phyloP scores from a whole-genome alignment of 257 asterid genomes.

The Leptodermis oblonga region DNA sequence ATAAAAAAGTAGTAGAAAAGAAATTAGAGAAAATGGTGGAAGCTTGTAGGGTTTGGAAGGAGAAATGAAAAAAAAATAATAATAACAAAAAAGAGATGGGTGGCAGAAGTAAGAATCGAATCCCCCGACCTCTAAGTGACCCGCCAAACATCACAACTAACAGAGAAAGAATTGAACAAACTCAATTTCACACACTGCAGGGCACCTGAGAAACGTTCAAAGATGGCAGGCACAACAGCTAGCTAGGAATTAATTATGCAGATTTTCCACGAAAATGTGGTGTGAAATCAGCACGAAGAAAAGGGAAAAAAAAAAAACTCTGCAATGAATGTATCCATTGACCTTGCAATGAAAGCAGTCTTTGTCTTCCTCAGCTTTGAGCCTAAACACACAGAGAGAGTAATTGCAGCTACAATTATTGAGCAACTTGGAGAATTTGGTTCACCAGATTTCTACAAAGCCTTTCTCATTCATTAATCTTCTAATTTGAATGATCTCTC shows the following conservation, averaged over 20 bases:
- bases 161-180: too few species aligned
- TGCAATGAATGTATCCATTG: constrained; percentile 9
- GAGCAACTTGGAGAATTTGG: constrained; percentile 19
- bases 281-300: neutral
- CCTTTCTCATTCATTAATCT: constrained; percentile 1
- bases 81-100: too few species aligned
- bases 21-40: too few species aligned
- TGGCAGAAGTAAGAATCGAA: too few species aligned
- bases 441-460: neutral
- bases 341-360: constrained; percentile 7
- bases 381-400: neutral
- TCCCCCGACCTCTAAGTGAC: too few species aligned
- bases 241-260: neutral
- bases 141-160: too few species aligned
- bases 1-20: too few species aligned
- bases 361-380: neutral
- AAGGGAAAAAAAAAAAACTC: too few species aligned
- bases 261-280: neutral
- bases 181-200: too few species aligned
- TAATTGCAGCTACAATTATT: constrained; percentile 1
- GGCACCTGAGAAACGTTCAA: neutral
- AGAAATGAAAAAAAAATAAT: too few species aligned
- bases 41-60: too few species aligned
- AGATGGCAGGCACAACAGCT: neutral
- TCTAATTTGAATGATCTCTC: neutral